Evolutionary conservation across 768 basidiomycete species (phyloP).

Genomic region (Cystobasidium onofrii): DNA sequence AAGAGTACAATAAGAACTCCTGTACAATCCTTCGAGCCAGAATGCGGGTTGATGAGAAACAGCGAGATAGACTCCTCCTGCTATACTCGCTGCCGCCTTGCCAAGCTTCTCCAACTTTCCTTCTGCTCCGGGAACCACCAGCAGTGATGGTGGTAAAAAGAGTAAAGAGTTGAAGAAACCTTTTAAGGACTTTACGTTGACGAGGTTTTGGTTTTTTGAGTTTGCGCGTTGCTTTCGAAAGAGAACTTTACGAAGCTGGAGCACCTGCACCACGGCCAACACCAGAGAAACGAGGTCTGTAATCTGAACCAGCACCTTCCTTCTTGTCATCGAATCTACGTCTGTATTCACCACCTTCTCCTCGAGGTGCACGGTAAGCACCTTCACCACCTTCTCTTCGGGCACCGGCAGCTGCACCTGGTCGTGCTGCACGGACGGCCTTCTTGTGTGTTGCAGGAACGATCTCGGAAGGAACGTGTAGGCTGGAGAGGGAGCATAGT

Average conservation of each 20-base stretch:
- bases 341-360: slow-evolving; percentile 65
- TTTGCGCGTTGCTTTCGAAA: too few species aligned
- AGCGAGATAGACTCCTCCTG: background rate
- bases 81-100: background rate
- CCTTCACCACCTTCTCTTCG: slow-evolving; percentile 54
- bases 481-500: slow-evolving; percentile 51
- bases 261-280: slow-evolving; percentile 66
- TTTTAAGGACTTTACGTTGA: background rate
- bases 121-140: background rate
- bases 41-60: background rate
- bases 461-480: slow-evolving; percentile 89
- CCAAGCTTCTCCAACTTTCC: background rate
- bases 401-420: slow-evolving; percentile 63
- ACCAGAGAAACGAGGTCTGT: slow-evolving; percentile 71
- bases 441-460: slow-evolving; percentile 98
- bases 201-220: background rate
- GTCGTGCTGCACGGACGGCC: slow-evolving; percentile 75
- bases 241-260: slow-evolving; percentile 25
- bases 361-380: slow-evolving; percentile 77
- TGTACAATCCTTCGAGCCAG: background rate
- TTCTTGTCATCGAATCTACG: slow-evolving; percentile 60
- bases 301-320: slow-evolving; percentile 80
- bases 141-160: background rate
- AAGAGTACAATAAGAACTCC: background rate
- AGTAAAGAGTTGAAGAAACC: background rate